Evolutionary conservation across 805 yeast species (phyloP), one percentile per base, ranked within the genome.

Genomic region (Hanseniaspora thailandica): DNA sequence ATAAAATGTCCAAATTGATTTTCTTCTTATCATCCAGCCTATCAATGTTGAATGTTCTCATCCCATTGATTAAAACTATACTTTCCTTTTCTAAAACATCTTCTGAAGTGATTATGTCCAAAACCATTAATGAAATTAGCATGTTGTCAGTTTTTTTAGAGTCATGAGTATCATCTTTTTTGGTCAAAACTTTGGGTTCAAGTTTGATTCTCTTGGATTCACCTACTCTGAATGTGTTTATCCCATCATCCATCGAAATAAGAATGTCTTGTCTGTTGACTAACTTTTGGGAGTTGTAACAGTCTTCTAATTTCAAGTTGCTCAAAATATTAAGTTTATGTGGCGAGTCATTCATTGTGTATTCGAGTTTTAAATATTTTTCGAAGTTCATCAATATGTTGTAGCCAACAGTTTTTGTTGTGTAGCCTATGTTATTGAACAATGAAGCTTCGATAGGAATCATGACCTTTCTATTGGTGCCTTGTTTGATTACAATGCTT

Each of bases 281-380:
- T 9, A 54, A 20, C 17, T 36, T 47, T 31, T 44, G 45, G 13
- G 47, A 54, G 15, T 48, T 54, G 28, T 47, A 35, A 26, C 56
- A 54, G 26, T 54, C 56, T 31, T 48, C 48, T 10, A 54, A 23
- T 13, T 38, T 54, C 5, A 54, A 25, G 33, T 44, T 34, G 5
- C 80, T 77, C 31, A 95, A 70, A 34, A 86, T 65, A 58, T 85
- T 90, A 45, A 86, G 72, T 49, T 28, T 81, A 12, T 19, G 5
- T 3, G 2, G 22, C 22, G 36, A 38, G n/a, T 17, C 8, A 30
- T 15, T 25, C 12, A 31, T 10, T 1, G 13, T 4, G 28, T 17
- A 34, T 10, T 43, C 45, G 4, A 50, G 33, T n/a, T 33, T 25
- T 25, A 50, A 22, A 7, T 26, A 20, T 2, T 26, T 26, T 4